Percentiles rank a stretch among this genome's conserved stretches.
These are phyloP conservation scores for Fagus sylvatica DNA, from an alignment of 306 rosid species.

Conservation along the genomic window DNA sequence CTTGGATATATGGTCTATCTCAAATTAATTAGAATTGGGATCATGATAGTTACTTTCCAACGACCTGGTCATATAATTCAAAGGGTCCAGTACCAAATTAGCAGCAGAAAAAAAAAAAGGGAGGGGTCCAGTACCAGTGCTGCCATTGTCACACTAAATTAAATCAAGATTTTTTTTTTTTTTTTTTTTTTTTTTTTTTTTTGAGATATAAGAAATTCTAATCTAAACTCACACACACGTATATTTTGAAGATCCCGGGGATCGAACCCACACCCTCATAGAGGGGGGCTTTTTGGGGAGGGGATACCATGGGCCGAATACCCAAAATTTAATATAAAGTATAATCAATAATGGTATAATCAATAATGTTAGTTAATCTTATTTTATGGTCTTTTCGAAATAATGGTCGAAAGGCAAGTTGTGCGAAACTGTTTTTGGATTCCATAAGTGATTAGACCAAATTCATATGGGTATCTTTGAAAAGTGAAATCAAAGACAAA, in stretches of 20 bases:
- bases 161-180: too few relatives aligned
- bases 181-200: too few relatives aligned
- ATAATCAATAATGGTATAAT: too few relatives aligned
- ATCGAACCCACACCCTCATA: too few relatives aligned
- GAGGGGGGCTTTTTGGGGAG: too few relatives aligned
- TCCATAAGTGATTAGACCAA: background rate
- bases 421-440: background rate
- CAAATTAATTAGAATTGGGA: too few relatives aligned
- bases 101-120: too few relatives aligned
- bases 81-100: background rate
- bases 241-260: too few relatives aligned
- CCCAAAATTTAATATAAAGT: background rate
- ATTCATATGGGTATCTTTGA: background rate
- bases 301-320: too few relatives aligned
- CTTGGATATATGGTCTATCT: background rate
- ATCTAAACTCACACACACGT: too few relatives aligned
- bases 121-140: background rate
- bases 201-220: too few relatives aligned
- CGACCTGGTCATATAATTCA: background rate
- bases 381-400: background rate
- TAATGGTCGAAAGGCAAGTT: background rate
- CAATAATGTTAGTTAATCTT: background rate
- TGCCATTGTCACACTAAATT: background rate
- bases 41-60: background rate
- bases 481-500: background rate